Evolutionary conservation across 768 basidiomycete species (phyloP).

Genomic region (Boletellus emodensis): DNA sequence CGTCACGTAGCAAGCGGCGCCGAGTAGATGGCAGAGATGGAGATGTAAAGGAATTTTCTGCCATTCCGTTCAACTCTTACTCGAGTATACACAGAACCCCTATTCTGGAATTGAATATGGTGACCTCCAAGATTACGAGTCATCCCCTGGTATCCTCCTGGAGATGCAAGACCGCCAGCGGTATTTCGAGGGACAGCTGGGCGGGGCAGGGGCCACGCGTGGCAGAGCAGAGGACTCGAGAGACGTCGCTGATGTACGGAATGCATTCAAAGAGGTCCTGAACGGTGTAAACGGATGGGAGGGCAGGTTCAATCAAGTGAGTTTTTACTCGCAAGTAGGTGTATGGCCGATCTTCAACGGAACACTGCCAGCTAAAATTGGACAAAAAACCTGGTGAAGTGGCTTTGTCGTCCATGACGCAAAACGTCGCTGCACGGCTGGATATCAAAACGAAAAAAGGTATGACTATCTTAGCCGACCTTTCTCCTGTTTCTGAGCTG

Average conservation of each 20-base stretch:
- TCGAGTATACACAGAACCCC: constrained; percentile 21
- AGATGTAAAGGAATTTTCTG: constrained; percentile 35
- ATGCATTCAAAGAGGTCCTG: constrained; percentile 46
- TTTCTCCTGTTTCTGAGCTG: not conserved
- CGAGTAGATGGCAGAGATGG: constrained; percentile 42
- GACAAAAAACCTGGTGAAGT: constrained; percentile 66
- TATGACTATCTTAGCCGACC: constrained; percentile 29
- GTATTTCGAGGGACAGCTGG: constrained; percentile 71
- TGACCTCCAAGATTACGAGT: constrained; percentile 72
- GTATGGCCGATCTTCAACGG: not conserved
- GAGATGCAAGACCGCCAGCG: constrained; percentile 85
- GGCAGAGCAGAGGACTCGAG: constrained; percentile 8
- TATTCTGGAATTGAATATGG: constrained; percentile 74
- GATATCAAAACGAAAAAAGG: constrained; percentile 65
- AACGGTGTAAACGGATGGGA: constrained; percentile 55
- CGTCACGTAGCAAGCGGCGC: constrained; percentile 56
- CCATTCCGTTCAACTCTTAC: not conserved
- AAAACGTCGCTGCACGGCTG: constrained; percentile 69
- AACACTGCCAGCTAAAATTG: constrained; percentile 50
- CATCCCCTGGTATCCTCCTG: constrained; percentile 65
- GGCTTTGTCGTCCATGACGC: constrained; percentile 71
- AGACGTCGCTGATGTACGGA: constrained; percentile 41
- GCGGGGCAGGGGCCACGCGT: constrained; percentile 17
- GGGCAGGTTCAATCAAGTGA: constrained; percentile 51
- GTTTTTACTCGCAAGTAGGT: constrained; percentile 2